Conservation (phyloP, 2,329 filamentous ascomycete genomes). For the Sodiomyces alkalinus region DNA sequence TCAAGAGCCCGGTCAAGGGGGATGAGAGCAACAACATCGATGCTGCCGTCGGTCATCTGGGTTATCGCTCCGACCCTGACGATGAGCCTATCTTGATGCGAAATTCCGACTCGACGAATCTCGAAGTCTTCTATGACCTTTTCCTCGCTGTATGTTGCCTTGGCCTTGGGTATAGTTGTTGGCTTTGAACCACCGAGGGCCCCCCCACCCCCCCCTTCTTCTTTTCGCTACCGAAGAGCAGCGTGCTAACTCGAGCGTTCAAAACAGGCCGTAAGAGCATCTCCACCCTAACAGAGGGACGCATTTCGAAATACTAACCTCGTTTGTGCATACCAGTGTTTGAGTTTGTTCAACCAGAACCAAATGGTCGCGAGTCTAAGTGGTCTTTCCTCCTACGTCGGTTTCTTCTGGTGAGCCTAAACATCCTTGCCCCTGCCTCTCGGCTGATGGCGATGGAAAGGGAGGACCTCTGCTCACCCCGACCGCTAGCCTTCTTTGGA, state of each 20-base stretch:
- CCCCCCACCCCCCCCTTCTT: too few relatives aligned
- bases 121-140: constrained; percentile 23
- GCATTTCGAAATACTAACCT: too few relatives aligned
- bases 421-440: not conserved
- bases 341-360: not conserved
- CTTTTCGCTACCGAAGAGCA: not conserved
- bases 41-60: not conserved
- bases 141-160: constrained; percentile 14
- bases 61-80: constrained; percentile 4
- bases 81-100: constrained; percentile 16
- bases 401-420: constrained; percentile 16
- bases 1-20: constrained; percentile 16
- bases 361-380: not conserved
- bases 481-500: constrained; percentile 45
- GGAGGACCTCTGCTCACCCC: too few relatives aligned
- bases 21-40: not conserved
- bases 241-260: not conserved
- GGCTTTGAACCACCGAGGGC: too few relatives aligned
- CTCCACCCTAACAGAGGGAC: too few relatives aligned
- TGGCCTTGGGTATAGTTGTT: too few relatives aligned
- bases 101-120: constrained; percentile 2
- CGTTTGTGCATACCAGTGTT: too few relatives aligned
- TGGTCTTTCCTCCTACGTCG: constrained; percentile 13
- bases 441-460: too few relatives aligned
- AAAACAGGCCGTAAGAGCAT: constrained; percentile 11